Base-by-base conservation (phyloP, 257 asterid species). In the Dorcoceras hygrometricum region DNA sequence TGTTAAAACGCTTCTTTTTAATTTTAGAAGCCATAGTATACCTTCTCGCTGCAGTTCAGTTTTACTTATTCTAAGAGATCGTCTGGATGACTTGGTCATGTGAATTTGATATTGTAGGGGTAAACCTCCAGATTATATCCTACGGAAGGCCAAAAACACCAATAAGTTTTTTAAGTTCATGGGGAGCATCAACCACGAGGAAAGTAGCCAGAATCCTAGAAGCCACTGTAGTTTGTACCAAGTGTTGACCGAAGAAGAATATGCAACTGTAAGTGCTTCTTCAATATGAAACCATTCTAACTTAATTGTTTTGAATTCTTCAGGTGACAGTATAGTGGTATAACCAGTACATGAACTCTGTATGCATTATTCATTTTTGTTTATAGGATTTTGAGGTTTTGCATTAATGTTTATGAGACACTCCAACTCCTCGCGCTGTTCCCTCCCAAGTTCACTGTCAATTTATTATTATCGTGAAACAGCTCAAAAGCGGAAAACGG, bases 111-210 rank as follows among this genome's bases (percentile, higher is more conserved):
- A 34, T 70, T 79, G 77, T 68, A 94, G 99, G 86, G 90, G 87
- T 27, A 95, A 88, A 75, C 98, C 97, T 74, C 99, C 99, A 64
- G 99, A 94, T 78, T 79, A 87, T 79, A 75, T 94, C 72, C 83
- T 94, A 46, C 73, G 83, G 80, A 87, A 87, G 71, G 95, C 98
- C 71, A 89, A 90, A 84, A 88, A 85, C 68, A 84, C 98, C 55
- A 76, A 83, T 88, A 94, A 88, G 87, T 94, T 94, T 79, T 94
- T 94, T 79, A 90, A 94, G 78, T 82, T 82, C 73, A 75, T 77
- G 28, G 97, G 97, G 80, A 88, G 86, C 77, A 68, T 87, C 79
- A 83, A 74, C 76, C 85, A 80, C 60, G 96, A 86, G 72, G 96
- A 78, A 73, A 75, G 73, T 71, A 83, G 83, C 61, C 81, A 75